A percentile compares a stretch with the other conserved stretches of the same genome.
Conservation (phyloP, 2,329 filamentous ascomycete species). For the Trichoderma harzianum region DNA sequence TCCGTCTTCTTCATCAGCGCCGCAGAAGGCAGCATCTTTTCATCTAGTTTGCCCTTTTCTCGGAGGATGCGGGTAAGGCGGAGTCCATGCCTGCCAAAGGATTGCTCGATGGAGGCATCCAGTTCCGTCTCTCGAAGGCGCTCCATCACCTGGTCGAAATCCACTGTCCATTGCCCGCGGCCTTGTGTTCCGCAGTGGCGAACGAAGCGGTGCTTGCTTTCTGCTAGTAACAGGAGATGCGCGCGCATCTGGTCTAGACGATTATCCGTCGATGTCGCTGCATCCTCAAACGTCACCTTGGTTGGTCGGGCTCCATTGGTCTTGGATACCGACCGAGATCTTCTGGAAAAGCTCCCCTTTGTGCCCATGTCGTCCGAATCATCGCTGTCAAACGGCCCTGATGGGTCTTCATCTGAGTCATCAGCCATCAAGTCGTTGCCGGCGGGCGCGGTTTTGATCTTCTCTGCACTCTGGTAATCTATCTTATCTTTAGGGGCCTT, state of each 20-base stretch:
- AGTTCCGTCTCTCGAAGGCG: conserved; percentile 73
- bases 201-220: conserved; percentile 66
- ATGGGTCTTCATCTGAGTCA: conserved; percentile 33
- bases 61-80: conserved; percentile 82
- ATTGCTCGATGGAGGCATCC: conserved; percentile 74
- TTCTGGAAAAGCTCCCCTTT: conserved; percentile 25
- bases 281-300: conserved; percentile 53
- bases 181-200: conserved; percentile 61
- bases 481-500: conserved; percentile 48
- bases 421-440: conserved; percentile 35
- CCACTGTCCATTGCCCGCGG: conserved; percentile 75
- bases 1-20: conserved; percentile 83
- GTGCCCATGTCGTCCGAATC: conserved; percentile 34
- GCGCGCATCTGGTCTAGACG: conserved; percentile 62
- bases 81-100: conserved; percentile 71
- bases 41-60: conserved; percentile 88
- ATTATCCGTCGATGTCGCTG: conserved; percentile 38
- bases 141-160: conserved; percentile 71
- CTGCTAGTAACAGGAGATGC: conserved; percentile 69
- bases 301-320: conserved; percentile 35
- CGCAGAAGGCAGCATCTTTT: conserved; percentile 78
- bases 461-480: conserved; percentile 47
- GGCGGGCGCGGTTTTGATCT: conserved; percentile 39
- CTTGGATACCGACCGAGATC: conserved; percentile 28
- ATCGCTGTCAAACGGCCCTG: conserved; percentile 22